Base-by-base conservation (phyloP, 2,329 filamentous ascomycete species). In the Penicillium paneum region DNA sequence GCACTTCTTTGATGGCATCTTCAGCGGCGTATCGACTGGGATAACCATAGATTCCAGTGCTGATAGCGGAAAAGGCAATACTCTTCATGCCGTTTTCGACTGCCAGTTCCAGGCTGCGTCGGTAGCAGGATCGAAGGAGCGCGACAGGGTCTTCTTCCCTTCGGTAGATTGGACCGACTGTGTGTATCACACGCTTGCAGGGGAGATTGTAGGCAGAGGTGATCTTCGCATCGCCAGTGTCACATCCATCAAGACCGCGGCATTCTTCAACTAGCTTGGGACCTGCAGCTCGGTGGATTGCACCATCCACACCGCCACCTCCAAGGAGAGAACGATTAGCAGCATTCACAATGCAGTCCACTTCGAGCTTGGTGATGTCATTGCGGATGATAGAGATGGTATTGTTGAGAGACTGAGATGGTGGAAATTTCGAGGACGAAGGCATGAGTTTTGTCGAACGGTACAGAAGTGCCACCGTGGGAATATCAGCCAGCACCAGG, bases 331-430 rank as follows among this genome's bases (percentile, higher is more conserved):
- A 81, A 10, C 74, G 75, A 72, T 97, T 97, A 41, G 94, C 93
- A 1, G 94, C 93, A 71, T 97, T 97, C 71, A 97, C 92, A 63
- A 97, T 94, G 60, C 88, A 88, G 67, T 91, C 90, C 42, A 91
- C 81, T 31, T 80, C 71, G 4, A 97, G 83, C 13, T 79, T 85
- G 13, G 92, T 97, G 72, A 97, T 95, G 71, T 96, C 91, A 63
- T 84, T 83, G 53, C 83, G 82, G 61, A 91, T 80, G 35, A 93
- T 76, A 42, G 83, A 83, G 64, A 97, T 80, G n/a, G 55, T 70
- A 38, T 72, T 62, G 47, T 74, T 74, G 39, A 89, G 77, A 10
- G 72, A 63, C 52, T 79, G 71, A n/a, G 81, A 83, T 8, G 78
- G 73, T 19, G 69, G 62, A 71, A 68, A 61, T 62, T 41, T 56